These are phyloP conservation scores for Tolypocladium ovalisporum DNA, from an alignment of 2,329 filamentous ascomycete genomes.

Conservation along the genomic window DNA sequence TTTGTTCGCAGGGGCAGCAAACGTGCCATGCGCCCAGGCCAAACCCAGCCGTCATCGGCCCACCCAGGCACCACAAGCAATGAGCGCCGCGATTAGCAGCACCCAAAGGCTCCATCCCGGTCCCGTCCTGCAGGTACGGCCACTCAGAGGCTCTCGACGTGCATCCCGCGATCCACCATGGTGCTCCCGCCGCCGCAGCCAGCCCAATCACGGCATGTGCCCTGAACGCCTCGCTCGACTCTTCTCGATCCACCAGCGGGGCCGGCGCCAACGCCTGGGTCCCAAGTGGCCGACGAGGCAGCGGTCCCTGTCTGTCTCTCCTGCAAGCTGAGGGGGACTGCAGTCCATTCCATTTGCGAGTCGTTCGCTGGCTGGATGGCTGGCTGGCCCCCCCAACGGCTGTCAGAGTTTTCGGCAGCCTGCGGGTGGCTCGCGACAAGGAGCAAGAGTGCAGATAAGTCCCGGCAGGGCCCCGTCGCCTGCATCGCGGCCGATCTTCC, in stretches of 20 bases:
- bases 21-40: not conserved
- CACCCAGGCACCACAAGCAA: not conserved
- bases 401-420: not conserved
- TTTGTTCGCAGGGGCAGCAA: not conserved
- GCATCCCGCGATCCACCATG: conserved; percentile 5
- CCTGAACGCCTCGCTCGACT: not conserved
- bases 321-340: not conserved
- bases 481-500: not conserved
- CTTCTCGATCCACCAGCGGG: not conserved
- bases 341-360: not conserved
- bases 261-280: not conserved
- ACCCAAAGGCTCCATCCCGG: not conserved
- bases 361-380: not conserved
- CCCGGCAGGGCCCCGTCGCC: not conserved
- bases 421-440: not conserved
- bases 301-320: not conserved
- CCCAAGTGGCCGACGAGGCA: not conserved
- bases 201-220: conserved; percentile 11
- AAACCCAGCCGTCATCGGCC: not conserved
- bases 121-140: conserved; percentile 8
- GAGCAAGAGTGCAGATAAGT: not conserved
- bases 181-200: not conserved
- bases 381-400: not conserved
- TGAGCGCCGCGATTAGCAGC: not conserved
- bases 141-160: conserved; percentile 5